Base-by-base conservation (phyloP, 768 basidiomycete species). In the Agaricus subrufescens region DNA sequence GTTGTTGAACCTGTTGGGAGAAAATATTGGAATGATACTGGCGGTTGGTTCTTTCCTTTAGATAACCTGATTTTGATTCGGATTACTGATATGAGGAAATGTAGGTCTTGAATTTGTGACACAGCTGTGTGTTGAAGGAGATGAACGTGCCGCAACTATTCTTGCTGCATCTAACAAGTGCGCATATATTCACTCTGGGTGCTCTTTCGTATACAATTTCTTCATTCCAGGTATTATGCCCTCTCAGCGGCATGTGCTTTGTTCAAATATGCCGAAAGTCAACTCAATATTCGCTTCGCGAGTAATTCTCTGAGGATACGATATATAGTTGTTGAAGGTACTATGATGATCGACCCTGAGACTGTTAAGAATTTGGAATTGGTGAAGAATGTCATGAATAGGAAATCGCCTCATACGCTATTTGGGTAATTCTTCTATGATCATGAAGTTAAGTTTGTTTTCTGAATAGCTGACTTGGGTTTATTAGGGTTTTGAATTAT, bases 261-360 rank as follows among this genome's bases (percentile, higher is more conserved):
- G 14, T 94, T 98, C 78, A 93, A 92, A 67, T 84, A 91, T 62
- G 79, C 87, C 23, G 91, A 95, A 65, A 70, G 71, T 2, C 80
- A 81, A 49, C 69, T 89, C 50, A 88, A 90, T 60, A 82, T 80
- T 0, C 80, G 84, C 12, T 98, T 90, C 66, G 78, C 89, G 1
- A 68, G 79, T 0, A 75, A 72, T 3, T 91, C 91, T 8, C 73
- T 94, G 25, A 79, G 85, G 34, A 91, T 94, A 53, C 78, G 83
- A 23, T 94, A 89, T 63, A 74, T 82, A 1, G 83, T 89, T 1
- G 85, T 90, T 0, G 91, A 95, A 66, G 95, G 95, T 0, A 95
- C 92, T 0, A 91, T 98, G 89, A 81, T 97, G 80, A 89, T 99
- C 60, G 97, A 98, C 65, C 79, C 85, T 0, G 94, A 94, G 58